Evolutionary conservation across 306 rosid genomes (phyloP).

Genomic region (Cucurbita moschata): DNA sequence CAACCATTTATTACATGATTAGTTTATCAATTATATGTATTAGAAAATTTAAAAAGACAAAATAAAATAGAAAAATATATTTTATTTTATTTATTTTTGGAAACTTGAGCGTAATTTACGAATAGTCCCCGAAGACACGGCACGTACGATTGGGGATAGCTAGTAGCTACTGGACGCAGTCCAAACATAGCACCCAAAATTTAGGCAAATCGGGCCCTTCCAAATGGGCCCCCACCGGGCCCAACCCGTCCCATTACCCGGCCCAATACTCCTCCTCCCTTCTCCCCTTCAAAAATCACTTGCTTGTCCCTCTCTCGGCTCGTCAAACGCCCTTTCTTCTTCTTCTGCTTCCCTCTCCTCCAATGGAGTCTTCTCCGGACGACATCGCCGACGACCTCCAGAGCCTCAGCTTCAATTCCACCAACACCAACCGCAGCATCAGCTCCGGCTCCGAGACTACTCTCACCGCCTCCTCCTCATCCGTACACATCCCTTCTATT

Average conservation of each 20-base stretch:
- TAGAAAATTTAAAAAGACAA: no score
- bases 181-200: slow-evolving; percentile 8
- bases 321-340: not conserved
- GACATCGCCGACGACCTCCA: slow-evolving; percentile 73
- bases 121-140: slow-evolving; percentile 1
- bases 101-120: slow-evolving; percentile 3
- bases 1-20: no score
- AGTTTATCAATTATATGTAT: no score
- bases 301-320: not conserved
- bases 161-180: slow-evolving; percentile 4
- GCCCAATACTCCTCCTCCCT: not conserved
- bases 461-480: slow-evolving; percentile 40
- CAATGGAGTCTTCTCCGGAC: slow-evolving; percentile 66
- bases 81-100: not conserved
- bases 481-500: slow-evolving; percentile 13
- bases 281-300: slow-evolving; percentile 8
- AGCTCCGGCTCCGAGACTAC: slow-evolving; percentile 61
- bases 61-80: not conserved
- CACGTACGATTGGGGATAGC: slow-evolving; percentile 1
- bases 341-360: not conserved
- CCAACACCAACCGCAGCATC: slow-evolving; percentile 46
- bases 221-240: not conserved
- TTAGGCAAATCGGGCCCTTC: not conserved
- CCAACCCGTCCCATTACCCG: not conserved
- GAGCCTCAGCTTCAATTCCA: slow-evolving; percentile 63